Evolutionary conservation across 2,329 filamentous ascomycete genomes (phyloP), one percentile per base, ranked within the genome.

Genomic region (Lecanicillium sp.): DNA sequence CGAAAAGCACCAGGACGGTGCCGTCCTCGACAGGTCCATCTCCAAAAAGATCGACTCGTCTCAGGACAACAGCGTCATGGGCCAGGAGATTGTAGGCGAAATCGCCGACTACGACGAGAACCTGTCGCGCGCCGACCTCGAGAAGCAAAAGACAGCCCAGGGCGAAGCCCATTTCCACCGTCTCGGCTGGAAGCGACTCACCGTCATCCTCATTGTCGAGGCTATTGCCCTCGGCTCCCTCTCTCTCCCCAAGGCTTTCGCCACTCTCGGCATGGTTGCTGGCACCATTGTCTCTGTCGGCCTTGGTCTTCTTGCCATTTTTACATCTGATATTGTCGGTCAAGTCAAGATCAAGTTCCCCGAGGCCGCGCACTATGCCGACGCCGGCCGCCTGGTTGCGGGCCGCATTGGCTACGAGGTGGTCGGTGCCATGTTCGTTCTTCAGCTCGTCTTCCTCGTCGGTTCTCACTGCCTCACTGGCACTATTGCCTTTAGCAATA

Each of bases 401-500:
- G 85, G 85, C 8, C 67, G 65, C 15, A 67, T 77, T 32, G 82
- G 81, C 1, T 77, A 80, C 52, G 79, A 85, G 60, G 54, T 87
- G 26, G 67, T 86, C 37, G 81, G 81, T 20, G 64, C 69, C 53
- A 81, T 77, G 53, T 82, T 84, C 56, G 67, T 76, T 9, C 63
- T 87, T 15, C 79, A 86, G 62, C 69, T 87, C 32, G 67, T 84
- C 48, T 86, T 88, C 65, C 75, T 86, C 56, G 81, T 84, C 64
- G 81, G 77, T 27, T 84, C 82, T n/a, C 86, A 89, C 64, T 71
- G 85, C 44, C 67, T 87, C 52, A 86, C 83, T 0, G 86, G 86
- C 54, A 76, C 75, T 26, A 83, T 87, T 56, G 83, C 83, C 55
- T 77, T 87, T 64, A 81, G 81, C 56, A 79, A 74, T 43, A 69